Base-by-base conservation (phyloP, 805 yeast species). In the Zygosaccharomyces gambellarensis region DNA sequence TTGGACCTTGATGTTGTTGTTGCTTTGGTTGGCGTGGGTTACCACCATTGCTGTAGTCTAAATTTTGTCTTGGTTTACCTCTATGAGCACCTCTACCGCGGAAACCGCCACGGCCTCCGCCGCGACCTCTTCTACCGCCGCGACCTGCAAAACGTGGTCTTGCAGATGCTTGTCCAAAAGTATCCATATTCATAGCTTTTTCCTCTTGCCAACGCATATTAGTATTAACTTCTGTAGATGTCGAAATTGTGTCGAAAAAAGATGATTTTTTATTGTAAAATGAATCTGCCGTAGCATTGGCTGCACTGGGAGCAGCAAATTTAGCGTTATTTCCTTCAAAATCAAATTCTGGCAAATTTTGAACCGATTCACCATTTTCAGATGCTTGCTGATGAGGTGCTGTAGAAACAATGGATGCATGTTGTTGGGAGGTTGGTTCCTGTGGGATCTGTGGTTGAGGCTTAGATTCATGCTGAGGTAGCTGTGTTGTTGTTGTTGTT, bases 231-330 rank as follows among this genome's bases (percentile, higher is more conserved):
- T 76, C 78, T 34, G 82, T 69, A 3, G 89, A 82, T 9, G 89
- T 79, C 9, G 95, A 85, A 49, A 92, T 80, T 53, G 79, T 80
- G 69, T 94, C 98, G 62, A 92, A 92, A 68, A 94, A 92, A 1
- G 97, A 90, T 11, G 89, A 80, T 61, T 79, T 78, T 67, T 83
- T 89, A 71, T 90, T 79, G 72, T 94, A 94, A 27, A 75, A 79
- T 19, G 68, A 61, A 12, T 60, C 67, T 2, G 55, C 49, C 10
- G 51, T 17, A 27, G 49, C 51, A 14, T 27, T 47, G 12, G 45
- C 32, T 23, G 45, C 45, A 42, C 4, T 25, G 9, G 45, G 45
- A 56, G 75, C 79, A 27, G 72, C 69, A 67, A 89, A 87, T 64
- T 81, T 82, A 5, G 90, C 90, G 64, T 86, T 87, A 57, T 80